Evolutionary conservation across 495 filamentous ascomycete species (phyloP).

Genomic region (Penicillium subrubescens): DNA sequence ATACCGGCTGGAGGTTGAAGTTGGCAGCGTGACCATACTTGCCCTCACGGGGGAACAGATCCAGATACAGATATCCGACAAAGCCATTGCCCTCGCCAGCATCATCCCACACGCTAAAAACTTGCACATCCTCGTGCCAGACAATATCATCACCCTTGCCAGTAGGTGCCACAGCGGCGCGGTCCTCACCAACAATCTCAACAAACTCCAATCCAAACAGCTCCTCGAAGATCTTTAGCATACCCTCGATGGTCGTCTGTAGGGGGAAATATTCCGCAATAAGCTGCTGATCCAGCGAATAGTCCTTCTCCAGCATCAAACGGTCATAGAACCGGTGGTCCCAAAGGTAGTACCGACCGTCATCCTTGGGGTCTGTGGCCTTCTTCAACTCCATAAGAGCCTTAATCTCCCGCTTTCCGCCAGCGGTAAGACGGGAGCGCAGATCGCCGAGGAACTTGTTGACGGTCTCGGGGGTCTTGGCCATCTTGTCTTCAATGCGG

Average conservation of each 20-base stretch:
- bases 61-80: slow-evolving; percentile 72
- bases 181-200: slow-evolving; percentile 66
- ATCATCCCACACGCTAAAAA: slow-evolving; percentile 74
- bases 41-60: slow-evolving; percentile 65
- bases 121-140: slow-evolving; percentile 70
- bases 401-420: slow-evolving; percentile 75
- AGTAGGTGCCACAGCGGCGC: slow-evolving; percentile 54
- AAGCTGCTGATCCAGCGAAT: slow-evolving; percentile 80
- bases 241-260: slow-evolving; percentile 77
- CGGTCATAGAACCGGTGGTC: slow-evolving; percentile 87
- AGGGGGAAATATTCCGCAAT: slow-evolving; percentile 96
- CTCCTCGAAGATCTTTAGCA: slow-evolving; percentile 93
- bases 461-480: slow-evolving; percentile 85
- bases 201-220: slow-evolving; percentile 92
- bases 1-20: slow-evolving; percentile 72
- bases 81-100: slow-evolving; percentile 65
- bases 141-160: slow-evolving; percentile 66
- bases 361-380: slow-evolving; percentile 61
- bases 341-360: slow-evolving; percentile 89
- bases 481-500: slow-evolving; percentile 96
- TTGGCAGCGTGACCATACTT: slow-evolving; percentile 77
- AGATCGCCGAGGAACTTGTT: slow-evolving; percentile 83
- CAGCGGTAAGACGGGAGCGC: slow-evolving; percentile 69
- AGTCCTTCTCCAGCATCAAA: slow-evolving; percentile 90
- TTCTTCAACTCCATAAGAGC: slow-evolving; percentile 79